phyloP scores from a whole-genome alignment of 257 asterid genomes.

The Solanum tacnaense region DNA sequence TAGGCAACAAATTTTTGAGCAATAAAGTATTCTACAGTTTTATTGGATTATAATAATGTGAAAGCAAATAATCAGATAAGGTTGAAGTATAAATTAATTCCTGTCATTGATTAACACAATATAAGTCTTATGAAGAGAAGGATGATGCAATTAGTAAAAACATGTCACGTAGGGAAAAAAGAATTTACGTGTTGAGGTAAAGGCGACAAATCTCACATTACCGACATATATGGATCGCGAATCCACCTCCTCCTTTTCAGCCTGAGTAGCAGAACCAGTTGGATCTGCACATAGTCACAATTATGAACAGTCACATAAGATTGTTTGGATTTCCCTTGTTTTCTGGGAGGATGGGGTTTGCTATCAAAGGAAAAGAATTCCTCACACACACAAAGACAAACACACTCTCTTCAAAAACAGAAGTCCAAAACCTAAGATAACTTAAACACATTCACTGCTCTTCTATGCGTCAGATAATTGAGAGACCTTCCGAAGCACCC shows the following conservation, averaged over 20 bases:
- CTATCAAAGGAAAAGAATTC: background rate
- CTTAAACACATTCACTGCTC: background rate
- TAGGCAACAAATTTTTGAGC: background rate
- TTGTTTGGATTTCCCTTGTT: background rate
- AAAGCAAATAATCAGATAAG: background rate
- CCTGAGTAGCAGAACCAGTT: slow-evolving; percentile 40
- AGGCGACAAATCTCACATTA: slow-evolving; percentile 52
- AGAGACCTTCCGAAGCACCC: background rate
- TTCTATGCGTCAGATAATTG: background rate
- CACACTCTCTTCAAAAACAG: background rate
- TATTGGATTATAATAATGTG: background rate
- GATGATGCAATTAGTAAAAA: background rate
- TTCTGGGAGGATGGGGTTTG: background rate
- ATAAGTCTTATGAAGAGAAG: background rate
- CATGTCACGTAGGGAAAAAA: background rate
- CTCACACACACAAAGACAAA: background rate
- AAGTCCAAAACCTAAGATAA: background rate
- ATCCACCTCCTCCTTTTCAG: slow-evolving; percentile 90
- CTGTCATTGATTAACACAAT: background rate
- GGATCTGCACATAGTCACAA: slow-evolving; percentile 28
- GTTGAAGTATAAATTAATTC: background rate
- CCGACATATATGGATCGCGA: slow-evolving; percentile 83
- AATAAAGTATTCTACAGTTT: background rate
- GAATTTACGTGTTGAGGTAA: slow-evolving; percentile 2
- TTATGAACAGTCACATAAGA: background rate